Base-by-base conservation (phyloP, 2,329 filamentous ascomycete species). In the Alternaria ethzedia region DNA sequence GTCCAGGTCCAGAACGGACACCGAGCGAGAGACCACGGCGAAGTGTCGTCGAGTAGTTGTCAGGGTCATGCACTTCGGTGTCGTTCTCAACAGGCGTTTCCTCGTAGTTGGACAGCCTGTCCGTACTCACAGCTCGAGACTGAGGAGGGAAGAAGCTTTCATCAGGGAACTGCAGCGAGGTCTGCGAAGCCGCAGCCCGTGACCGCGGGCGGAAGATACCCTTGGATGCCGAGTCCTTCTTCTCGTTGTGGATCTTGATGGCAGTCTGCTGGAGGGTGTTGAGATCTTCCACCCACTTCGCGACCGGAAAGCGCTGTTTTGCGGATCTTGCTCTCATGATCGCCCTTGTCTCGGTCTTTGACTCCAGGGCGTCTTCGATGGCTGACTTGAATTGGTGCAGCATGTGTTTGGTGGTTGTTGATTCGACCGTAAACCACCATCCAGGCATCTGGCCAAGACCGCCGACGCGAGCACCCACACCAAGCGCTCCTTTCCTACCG, bases 391-490 rank as follows among this genome's bases (percentile, higher is more conserved):
- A 90, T 73, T 91, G 89, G 49, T 87, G 85, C 57, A 90, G 81
- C 46, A 90, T 79, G 79, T 91, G 89, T 46, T 84, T 84, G 0
- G 88, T 89, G 2, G 87, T 87, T 6, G 85, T 88, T 0, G 87
- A 89, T 74, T 91, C 89, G 59, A 91, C 86, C 0, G 89, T 90
- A 75, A 87, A 91, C 89, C 89, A 91, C 86, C 88, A 90, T 23
- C 89, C 89, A 20, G 89, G 89, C 88, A 91, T 90, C 72, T 89
- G 87, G n/a, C 89, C 72, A 15, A 91, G 82, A 58, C 89, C 89
- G 68, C 89, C 89, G 41, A 91, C 89, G 57, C 88, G 83, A 41
- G 88, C 87, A 49, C 89, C 89, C 59, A 91, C 87, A 69, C 89
- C 89, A 46, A 91, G 82, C 20, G 89, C 89, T 70, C 89, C 89